Evolutionary conservation across 495 filamentous ascomycete species (phyloP).

Genomic region (Penicillium crystallinum): DNA sequence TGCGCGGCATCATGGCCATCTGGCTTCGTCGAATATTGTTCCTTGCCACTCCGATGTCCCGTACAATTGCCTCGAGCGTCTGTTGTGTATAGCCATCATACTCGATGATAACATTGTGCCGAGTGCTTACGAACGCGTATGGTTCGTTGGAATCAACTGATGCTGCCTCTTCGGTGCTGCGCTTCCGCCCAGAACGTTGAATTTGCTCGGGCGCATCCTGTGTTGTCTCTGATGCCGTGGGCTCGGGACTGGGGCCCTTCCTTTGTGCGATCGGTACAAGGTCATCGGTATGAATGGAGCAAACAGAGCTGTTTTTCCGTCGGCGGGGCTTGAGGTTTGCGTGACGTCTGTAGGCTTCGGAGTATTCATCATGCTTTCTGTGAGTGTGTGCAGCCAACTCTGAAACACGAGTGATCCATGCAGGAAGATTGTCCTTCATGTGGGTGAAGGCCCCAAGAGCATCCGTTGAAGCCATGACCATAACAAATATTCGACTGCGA

Average conservation of each 20-base stretch:
- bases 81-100: constrained; percentile 84
- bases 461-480: constrained; percentile 46
- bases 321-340: constrained; percentile 24
- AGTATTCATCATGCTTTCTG: constrained; percentile 63
- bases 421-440: constrained; percentile 54
- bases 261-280: constrained; percentile 18
- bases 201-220: constrained; percentile 6
- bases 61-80: constrained; percentile 73
- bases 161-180: constrained; percentile 25
- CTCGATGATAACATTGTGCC: constrained; percentile 79
- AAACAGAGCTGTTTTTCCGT: constrained; percentile 41
- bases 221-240: constrained; percentile 4
- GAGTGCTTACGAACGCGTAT: constrained; percentile 57
- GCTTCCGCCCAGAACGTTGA: constrained; percentile 26
- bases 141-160: constrained; percentile 29
- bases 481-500: constrained; percentile 1
- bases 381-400: constrained; percentile 64
- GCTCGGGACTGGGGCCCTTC: constrained; percentile 12
- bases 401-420: constrained; percentile 64
- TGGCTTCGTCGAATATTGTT: constrained; percentile 80
- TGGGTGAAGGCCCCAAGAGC: constrained; percentile 57
- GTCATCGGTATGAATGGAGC: constrained; percentile 43
- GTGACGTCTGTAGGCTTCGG: constrained; percentile 36
- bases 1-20: constrained; percentile 29
- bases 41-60: constrained; percentile 69